Percentiles rank a stretch among this genome's conserved stretches.
These are phyloP conservation scores for Plasmodium relictum DNA, from an alignment of 169 alveolate species.

Conservation along the genomic window DNA sequence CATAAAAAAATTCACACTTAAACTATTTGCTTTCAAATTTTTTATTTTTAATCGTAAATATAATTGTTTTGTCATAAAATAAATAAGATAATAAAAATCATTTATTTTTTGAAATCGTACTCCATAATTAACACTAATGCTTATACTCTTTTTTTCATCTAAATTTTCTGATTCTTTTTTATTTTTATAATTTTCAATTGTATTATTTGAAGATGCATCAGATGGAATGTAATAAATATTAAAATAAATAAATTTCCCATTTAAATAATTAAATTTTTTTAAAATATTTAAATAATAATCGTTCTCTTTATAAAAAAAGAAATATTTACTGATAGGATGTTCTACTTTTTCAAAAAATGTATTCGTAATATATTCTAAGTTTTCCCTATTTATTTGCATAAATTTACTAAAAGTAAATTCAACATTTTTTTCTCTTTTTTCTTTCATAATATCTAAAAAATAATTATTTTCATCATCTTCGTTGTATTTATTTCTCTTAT, in stretches of 20 bases:
- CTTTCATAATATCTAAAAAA: conserved; percentile 33
- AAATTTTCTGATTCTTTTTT: conserved; percentile 11
- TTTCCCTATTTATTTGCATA: conserved; percentile 9
- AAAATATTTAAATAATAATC: conserved; percentile 45
- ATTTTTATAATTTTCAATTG: neutral
- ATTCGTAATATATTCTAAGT: conserved; percentile 32
- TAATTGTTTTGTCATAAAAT: conserved; percentile 69
- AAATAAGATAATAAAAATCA: conserved; percentile 71
- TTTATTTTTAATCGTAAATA: conserved; percentile 61
- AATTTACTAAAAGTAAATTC: conserved; percentile 37
- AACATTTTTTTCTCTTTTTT: conserved; percentile 25
- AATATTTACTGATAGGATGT: conserved; percentile 57
- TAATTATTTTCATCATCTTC: conserved; percentile 7
- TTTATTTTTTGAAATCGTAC: conserved; percentile 53
- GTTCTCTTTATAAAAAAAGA: conserved; percentile 56
- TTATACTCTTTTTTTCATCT: conserved; percentile 43
- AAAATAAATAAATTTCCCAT: conserved; percentile 44
- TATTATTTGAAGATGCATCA: neutral
- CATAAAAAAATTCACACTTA: conserved; percentile 32
- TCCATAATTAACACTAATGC: conserved; percentile 63
- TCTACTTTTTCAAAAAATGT: conserved; percentile 40
- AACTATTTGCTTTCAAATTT: conserved; percentile 38
- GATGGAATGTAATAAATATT: conserved; percentile 32
- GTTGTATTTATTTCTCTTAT: neutral
- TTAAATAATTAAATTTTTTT: conserved; percentile 53